phyloP scores from a whole-genome alignment of 495 filamentous ascomycete genomes.

The Bathelium albidoporum region DNA sequence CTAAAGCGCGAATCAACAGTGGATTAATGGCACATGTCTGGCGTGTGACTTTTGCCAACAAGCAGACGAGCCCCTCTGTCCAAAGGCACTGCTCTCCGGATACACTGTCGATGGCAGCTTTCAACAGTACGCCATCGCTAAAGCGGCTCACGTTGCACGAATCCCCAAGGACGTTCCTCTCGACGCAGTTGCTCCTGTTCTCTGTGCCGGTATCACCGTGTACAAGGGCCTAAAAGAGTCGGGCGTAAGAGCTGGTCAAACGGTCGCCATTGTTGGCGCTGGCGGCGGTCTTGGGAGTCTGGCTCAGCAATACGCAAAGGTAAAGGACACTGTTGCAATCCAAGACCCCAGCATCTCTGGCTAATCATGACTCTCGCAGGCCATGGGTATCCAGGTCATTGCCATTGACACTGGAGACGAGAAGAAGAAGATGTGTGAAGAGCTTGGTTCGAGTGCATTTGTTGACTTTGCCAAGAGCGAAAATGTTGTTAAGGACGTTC shows the following conservation, averaged over 20 bases:
- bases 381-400: constrained; percentile 72
- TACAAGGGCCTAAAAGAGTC: constrained; percentile 91
- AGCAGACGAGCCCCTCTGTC: constrained; percentile 65
- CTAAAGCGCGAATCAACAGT: constrained; percentile 28
- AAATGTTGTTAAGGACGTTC: constrained; percentile 74
- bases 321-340: not conserved
- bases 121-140: constrained; percentile 84
- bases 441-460: constrained; percentile 59
- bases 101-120: constrained; percentile 90
- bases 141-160: constrained; percentile 69
- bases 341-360: not conserved
- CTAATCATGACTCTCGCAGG: constrained; percentile 23
- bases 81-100: constrained; percentile 61
- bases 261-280: constrained; percentile 77
- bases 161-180: constrained; percentile 66
- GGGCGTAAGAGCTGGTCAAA: constrained; percentile 59
- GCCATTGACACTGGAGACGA: constrained; percentile 73
- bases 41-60: constrained; percentile 70
- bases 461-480: constrained; percentile 66
- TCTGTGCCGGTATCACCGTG: constrained; percentile 85
- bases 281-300: constrained; percentile 78
- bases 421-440: constrained; percentile 57
- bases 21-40: constrained; percentile 78
- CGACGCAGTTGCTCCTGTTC: constrained; percentile 68
- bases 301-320: constrained; percentile 71